Percentiles rank a stretch among this genome's conserved stretches.
phyloP scores from a whole-genome alignment of 495 filamentous ascomycete genomes.

The Neurospora tetraspora region DNA sequence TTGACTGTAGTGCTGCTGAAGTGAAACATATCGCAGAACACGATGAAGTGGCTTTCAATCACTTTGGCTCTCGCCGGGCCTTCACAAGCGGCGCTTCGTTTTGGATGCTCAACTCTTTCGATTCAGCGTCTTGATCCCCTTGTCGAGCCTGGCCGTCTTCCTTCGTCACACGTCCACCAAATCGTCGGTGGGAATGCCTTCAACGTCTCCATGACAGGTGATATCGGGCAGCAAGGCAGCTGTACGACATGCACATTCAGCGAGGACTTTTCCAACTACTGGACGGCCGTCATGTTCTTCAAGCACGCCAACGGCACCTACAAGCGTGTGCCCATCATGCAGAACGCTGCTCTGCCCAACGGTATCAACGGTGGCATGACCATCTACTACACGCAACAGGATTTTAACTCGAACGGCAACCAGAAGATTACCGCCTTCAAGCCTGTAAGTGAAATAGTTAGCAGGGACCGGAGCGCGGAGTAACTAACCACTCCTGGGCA shows the following conservation, averaged over 20 bases:
- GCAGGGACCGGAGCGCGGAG: background rate
- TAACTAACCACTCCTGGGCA: background rate
- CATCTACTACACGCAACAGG: slow-evolving; percentile 39
- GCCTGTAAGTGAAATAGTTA: slow-evolving; percentile 25
- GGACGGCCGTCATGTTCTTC: slow-evolving; percentile 43
- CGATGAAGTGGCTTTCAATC: slow-evolving; percentile 37
- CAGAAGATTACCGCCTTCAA: slow-evolving; percentile 37
- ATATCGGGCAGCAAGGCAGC: slow-evolving; percentile 30
- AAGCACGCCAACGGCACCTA: slow-evolving; percentile 40
- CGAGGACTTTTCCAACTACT: slow-evolving; percentile 25
- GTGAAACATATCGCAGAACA: background rate
- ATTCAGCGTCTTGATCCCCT: slow-evolving; percentile 38
- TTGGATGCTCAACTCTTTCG: slow-evolving; percentile 36
- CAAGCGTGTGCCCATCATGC: slow-evolving; percentile 31
- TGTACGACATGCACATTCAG: slow-evolving; percentile 16
- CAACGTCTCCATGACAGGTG: slow-evolving; percentile 36
- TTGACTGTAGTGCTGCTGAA: background rate
- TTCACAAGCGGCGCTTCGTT: slow-evolving; percentile 33
- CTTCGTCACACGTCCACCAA: slow-evolving; percentile 38
- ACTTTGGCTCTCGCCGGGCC: slow-evolving; percentile 28
- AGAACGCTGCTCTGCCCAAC: slow-evolving; percentile 32
- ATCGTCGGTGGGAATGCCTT: slow-evolving; percentile 42
- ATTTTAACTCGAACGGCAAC: slow-evolving; percentile 32
- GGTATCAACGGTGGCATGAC: slow-evolving; percentile 41
- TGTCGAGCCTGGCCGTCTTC: slow-evolving; percentile 29